Percentiles rank a stretch among this genome's conserved stretches.
phyloP scores from a whole-genome alignment of 768 basidiomycete species.

The Leccinum boreale region DNA sequence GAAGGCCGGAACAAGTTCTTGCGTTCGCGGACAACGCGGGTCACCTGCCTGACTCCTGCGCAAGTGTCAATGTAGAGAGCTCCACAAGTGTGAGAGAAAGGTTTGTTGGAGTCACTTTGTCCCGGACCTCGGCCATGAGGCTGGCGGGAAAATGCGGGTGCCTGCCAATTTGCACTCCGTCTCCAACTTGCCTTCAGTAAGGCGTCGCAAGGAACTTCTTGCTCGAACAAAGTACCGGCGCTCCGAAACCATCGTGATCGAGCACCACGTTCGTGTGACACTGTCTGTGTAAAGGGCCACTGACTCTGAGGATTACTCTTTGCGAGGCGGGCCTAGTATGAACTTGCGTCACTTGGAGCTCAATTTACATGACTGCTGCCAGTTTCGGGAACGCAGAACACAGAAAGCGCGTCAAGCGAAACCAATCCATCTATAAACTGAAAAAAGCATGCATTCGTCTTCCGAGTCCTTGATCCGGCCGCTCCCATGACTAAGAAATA shows the following conservation, averaged over 20 bases:
- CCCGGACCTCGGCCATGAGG: neutral
- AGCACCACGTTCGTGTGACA: neutral
- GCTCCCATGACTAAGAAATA: conserved; percentile 1
- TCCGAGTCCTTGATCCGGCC: conserved; percentile 16
- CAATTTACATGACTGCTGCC: neutral
- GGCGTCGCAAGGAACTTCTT: neutral
- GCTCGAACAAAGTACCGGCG: neutral
- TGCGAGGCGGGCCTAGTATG: neutral
- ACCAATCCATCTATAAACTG: neutral
- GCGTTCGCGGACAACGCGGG: neutral
- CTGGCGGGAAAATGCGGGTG: neutral
- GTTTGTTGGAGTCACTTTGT: neutral
- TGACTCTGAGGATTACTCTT: conserved; percentile 3
- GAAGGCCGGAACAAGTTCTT: neutral
- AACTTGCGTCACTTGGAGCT: neutral
- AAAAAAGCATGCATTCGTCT: neutral
- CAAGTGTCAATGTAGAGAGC: neutral
- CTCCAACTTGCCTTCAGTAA: neutral
- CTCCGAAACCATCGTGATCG: neutral
- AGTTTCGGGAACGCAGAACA: neutral
- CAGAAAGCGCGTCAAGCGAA: neutral
- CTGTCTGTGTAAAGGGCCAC: neutral
- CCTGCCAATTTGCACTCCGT: neutral
- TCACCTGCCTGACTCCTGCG: neutral
- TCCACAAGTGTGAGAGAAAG: neutral